Base-by-base conservation (phyloP, 495 filamentous ascomycete species). In the Lepidopterella palustris region DNA sequence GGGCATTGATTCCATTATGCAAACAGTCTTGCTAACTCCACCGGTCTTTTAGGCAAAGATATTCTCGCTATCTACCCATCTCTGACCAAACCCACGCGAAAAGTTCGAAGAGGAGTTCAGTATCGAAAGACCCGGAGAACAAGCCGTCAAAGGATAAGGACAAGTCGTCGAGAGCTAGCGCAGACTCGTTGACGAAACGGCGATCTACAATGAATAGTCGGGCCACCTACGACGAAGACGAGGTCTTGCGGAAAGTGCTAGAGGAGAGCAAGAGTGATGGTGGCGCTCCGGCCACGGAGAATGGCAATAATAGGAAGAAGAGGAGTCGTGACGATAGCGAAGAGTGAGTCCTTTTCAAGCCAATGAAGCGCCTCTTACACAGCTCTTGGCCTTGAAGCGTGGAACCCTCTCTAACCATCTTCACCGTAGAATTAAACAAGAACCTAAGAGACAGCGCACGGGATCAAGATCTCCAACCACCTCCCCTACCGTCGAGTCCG, bases 161-260 rank as follows among this genome's bases (percentile, higher is more conserved):
- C 69, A 57, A 74, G 71, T 29, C 74, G 71, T 40, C 64, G 21
- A 62, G 71, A 21, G 66, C 64, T 18, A 72, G 68, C 49, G 70
- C 55, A 10, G 72, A 74, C 32, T 67, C 71, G 29, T 55, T 68
- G 45, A 73, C 77, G 24, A 97, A 97, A 69, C 84, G 93, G 55
- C 84, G 93, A 15, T 95, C 92, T 26, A 99, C 93, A 8, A 96
- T 97, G 90, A 96, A 97, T 68, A 97, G 95, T 71, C 83, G 92
- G 53, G 92, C 93, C 51, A 91, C 89, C 5, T 97, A 97, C 68
- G 92, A 97, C 63, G 92, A 96, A 73, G 91, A 95, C 62, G 93
- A 96, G 72, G 84, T 89, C 58, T 71, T 99, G 28, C 83, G 90
- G 58, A 81, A 87, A 64, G 95, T 91, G 18, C 89, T 99, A 66